Evolutionary conservation across 2,329 filamentous ascomycete species (phyloP), one percentile per base, ranked within the genome.

Genomic region (Trichoderma lentiforme): DNA sequence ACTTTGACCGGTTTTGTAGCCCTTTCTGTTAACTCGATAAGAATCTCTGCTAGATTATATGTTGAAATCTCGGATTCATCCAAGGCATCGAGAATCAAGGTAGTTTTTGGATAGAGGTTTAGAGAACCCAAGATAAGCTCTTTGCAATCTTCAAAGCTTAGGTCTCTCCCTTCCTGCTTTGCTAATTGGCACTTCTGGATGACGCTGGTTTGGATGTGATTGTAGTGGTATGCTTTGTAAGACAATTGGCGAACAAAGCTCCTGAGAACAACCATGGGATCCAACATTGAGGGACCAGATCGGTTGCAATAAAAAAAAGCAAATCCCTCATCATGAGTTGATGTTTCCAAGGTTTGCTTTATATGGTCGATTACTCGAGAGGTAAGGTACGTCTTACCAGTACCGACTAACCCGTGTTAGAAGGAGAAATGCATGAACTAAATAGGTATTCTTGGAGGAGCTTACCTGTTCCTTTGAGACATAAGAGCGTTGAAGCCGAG

Each of bases 291-390:
- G 1, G 60, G 18, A 6, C 64, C 73, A 21, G 72, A 73, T 43
- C 73, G 65, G 14, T 71, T 66, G 62, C 74, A 76, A 26, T 76
- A 75, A 21, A 74, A 76, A 28, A 72, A 75, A 0, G 75, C 75
- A 43, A 76, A 67, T 1, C 68, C 74, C 30, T 73, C 70, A 2
- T 73, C 63, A 3, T 71, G 51, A 30, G 28, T 1, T 1, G 24
- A 30, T 32, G 34, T 51, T 21, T 24, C 30, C 24, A 66, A 39
- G 4, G 14, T 36, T 3, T n/a, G 8, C 30, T 26, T 36, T 0
- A 71, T 6, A 15, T 71, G 34, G 6, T 73, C 71, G 18, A 73
- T 66, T 11, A 71, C 53, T 4, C 57, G 53, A 30, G 61, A 73
- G 1, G 71, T 71, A 4, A 73, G 68, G n/a, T 66, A 73, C 15